Evolutionary conservation across 345 rosid species (phyloP).

Genomic region (Nasturtium officinale): DNA sequence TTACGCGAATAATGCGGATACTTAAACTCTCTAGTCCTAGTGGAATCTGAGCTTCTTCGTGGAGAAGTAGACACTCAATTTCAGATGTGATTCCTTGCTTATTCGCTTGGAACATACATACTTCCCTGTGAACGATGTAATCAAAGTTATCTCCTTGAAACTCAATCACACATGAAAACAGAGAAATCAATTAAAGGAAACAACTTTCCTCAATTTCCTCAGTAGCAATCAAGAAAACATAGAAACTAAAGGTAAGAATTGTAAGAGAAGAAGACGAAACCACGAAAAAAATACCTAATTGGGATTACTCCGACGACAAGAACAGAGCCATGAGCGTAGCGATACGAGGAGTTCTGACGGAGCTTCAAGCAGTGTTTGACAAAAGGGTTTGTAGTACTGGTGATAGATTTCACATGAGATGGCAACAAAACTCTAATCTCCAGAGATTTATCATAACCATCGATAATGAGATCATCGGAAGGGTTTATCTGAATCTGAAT

Average conservation of each 20-base stretch:
- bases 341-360: constrained; percentile 74
- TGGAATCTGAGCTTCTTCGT: constrained; percentile 60
- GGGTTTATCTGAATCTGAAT: constrained; percentile 28
- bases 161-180: constrained; percentile 3
- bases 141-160: constrained; percentile 14
- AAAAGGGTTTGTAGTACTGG: constrained; percentile 80
- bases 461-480: constrained; percentile 5
- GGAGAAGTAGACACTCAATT: constrained; percentile 67
- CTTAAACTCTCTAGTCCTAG: constrained; percentile 48
- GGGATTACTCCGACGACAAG: constrained; percentile 82
- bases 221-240: neutral
- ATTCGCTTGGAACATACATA: constrained; percentile 54
- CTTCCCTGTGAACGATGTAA: constrained; percentile 57
- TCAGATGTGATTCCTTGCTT: constrained; percentile 42
- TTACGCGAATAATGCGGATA: constrained; percentile 52
- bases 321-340: constrained; percentile 74
- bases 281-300: constrained; percentile 56
- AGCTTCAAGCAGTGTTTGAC: constrained; percentile 93
- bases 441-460: constrained; percentile 21
- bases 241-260: neutral
- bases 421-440: constrained; percentile 44
- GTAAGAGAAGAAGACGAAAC: neutral
- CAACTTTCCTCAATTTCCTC: neutral
- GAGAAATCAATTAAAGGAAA: neutral
- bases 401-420: constrained; percentile 54